Conservation (phyloP, 129 eudicot species). For the Arctium lappa region DNA sequence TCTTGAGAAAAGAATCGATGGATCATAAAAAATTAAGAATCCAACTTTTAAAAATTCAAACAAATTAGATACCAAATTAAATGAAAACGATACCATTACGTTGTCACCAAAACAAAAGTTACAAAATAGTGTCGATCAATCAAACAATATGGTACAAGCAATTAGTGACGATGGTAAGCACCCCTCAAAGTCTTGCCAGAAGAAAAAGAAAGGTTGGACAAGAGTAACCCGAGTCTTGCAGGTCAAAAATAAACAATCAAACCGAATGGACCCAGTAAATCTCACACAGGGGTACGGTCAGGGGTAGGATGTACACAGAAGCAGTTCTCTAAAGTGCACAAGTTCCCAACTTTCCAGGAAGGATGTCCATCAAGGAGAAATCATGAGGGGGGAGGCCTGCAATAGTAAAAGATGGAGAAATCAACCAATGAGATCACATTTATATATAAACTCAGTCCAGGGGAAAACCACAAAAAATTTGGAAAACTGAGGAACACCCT, state of each 20-base stretch:
- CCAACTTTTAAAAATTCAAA: no score
- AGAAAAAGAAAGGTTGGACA: no score
- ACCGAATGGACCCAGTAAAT: neutral
- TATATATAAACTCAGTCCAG: neutral
- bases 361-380: slow-evolving; percentile 72
- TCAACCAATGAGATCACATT: neutral
- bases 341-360: slow-evolving; percentile 39
- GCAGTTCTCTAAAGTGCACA: slow-evolving; percentile 11
- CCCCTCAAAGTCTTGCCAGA: no score
- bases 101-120: no score
- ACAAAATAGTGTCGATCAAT: no score
- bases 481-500: neutral
- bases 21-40: no score
- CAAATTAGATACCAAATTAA: no score
- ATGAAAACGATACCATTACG: no score
- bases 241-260: neutral
- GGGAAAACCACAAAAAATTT: neutral
- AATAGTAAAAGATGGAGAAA: neutral
- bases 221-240: no score
- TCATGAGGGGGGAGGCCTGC: slow-evolving; percentile 88
- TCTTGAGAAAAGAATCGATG: no score
- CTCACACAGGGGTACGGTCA: neutral
- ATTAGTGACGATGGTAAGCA: no score
- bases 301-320: neutral
- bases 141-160: no score